phyloP scores from a whole-genome alignment of 225 moss, liverwort and hornwort species.

The Pleurozium schreberi region DNA sequence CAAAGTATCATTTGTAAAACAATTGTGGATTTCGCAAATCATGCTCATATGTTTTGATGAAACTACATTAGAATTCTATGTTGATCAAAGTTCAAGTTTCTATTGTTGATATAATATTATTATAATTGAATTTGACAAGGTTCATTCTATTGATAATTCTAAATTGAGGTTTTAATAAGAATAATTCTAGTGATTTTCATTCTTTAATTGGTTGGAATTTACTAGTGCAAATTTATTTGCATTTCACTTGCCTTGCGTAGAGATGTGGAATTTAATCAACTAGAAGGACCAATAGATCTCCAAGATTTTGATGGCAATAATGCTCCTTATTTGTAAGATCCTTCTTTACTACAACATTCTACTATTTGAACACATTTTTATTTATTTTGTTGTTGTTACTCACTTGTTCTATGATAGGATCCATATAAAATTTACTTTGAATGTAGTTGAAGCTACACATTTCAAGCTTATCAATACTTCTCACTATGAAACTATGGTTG shows the following conservation, averaged over 20 bases:
- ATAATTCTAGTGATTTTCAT: background rate
- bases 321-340: background rate
- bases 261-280: background rate
- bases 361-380: background rate
- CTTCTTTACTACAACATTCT: background rate
- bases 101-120: background rate
- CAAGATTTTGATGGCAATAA: background rate
- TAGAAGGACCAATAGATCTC: background rate
- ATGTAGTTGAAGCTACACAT: background rate
- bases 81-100: background rate
- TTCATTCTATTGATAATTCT: background rate
- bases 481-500: background rate
- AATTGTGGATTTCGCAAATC: too few relatives aligned
- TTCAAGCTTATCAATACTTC: too few relatives aligned
- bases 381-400: background rate
- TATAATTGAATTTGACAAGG: background rate
- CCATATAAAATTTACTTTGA: background rate
- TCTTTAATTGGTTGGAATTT: background rate
- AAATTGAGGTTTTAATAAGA: background rate
- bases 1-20: background rate
- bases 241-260: background rate
- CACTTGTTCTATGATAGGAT: background rate
- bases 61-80: accelerated
- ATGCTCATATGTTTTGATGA: too few relatives aligned
- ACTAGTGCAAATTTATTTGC: background rate